Evolutionary conservation across 1,284 basidiomycete species (phyloP).

Genomic region (Trametes sp.): DNA sequence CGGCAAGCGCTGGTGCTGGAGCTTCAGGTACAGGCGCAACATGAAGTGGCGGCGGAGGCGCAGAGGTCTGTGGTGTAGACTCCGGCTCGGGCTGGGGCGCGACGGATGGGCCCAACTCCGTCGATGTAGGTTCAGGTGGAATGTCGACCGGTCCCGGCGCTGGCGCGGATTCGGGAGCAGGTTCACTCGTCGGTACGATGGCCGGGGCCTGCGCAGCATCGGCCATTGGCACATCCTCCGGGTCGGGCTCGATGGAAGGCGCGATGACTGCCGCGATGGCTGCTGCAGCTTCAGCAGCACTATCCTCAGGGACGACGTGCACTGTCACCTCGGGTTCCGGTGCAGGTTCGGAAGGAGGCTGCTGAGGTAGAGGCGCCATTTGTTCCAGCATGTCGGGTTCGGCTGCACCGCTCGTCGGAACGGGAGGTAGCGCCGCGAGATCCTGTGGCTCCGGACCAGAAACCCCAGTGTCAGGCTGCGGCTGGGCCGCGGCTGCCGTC

Average conservation of each 20-base stretch:
- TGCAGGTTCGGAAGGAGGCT: background rate
- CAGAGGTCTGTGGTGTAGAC: background rate
- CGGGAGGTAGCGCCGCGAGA: background rate
- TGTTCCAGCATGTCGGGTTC: constrained; percentile 11
- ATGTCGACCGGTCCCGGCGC: too few species aligned
- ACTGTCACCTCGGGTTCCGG: constrained; percentile 14
- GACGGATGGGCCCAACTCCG: too few species aligned
- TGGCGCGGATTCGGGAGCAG: background rate
- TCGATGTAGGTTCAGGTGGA: too few species aligned
- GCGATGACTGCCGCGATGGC: constrained; percentile 12
- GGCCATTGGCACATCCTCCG: constrained; percentile 25
- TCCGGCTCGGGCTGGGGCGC: too few species aligned
- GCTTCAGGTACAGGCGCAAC: background rate
- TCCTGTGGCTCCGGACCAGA: background rate
- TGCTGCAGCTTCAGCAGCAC: constrained; percentile 11
- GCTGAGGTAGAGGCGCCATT: background rate
- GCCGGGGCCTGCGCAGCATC: constrained; percentile 1
- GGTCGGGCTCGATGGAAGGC: constrained; percentile 18
- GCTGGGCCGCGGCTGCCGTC: too few species aligned
- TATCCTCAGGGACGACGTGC: constrained; percentile 17
- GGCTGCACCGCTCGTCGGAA: background rate
- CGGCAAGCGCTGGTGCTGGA: background rate
- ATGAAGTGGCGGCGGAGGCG: background rate
- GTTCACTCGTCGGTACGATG: background rate
- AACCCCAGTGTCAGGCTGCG: background rate